A percentile compares a stretch with the other conserved stretches of the same genome.
Conservation (phyloP, 441 rosid species). For the Daphne laureola region DNA sequence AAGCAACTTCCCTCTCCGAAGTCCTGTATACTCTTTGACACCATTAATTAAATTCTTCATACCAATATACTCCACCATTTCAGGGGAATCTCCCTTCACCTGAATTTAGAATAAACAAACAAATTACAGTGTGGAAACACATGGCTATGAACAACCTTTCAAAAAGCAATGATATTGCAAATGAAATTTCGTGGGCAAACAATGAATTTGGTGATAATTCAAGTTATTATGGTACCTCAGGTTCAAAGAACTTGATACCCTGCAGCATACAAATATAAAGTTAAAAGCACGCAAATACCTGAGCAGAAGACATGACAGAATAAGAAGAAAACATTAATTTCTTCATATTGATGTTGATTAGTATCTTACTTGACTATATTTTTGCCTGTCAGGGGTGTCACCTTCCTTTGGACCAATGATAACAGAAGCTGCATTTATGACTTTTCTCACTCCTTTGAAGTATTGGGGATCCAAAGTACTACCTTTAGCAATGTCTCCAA, state of each 20-base stretch:
- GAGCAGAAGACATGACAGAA: conserved; percentile 4
- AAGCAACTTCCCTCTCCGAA: conserved; percentile 62
- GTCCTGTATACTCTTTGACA: conserved; percentile 56
- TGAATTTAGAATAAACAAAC: conserved; percentile 23
- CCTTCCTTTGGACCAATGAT: conserved; percentile 96
- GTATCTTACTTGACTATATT: conserved; percentile 67
- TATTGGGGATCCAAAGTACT: conserved; percentile 47
- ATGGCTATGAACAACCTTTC: neutral
- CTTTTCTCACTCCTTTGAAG: conserved; percentile 83
- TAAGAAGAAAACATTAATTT: neutral
- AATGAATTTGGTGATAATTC: conserved; percentile 13
- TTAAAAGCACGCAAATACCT: neutral
- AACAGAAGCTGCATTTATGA: conserved; percentile 74
- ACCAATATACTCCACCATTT: conserved; percentile 73
- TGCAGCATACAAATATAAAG: conserved; percentile 25
- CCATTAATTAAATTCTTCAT: conserved; percentile 83
- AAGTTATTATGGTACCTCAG: conserved; percentile 51
- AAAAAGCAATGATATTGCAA: conserved; percentile 10
- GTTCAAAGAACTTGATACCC: conserved; percentile 97
- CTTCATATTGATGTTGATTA: conserved; percentile 2
- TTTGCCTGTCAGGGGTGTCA: conserved; percentile 88
- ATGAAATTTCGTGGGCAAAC: conserved; percentile 5
- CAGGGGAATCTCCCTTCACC: conserved; percentile 95
- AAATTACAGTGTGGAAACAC: conserved; percentile 3
- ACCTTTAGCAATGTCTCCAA: conserved; percentile 75